phyloP scores from a whole-genome alignment of 164 flowering plant species.

The Hamamelis virginiana region DNA sequence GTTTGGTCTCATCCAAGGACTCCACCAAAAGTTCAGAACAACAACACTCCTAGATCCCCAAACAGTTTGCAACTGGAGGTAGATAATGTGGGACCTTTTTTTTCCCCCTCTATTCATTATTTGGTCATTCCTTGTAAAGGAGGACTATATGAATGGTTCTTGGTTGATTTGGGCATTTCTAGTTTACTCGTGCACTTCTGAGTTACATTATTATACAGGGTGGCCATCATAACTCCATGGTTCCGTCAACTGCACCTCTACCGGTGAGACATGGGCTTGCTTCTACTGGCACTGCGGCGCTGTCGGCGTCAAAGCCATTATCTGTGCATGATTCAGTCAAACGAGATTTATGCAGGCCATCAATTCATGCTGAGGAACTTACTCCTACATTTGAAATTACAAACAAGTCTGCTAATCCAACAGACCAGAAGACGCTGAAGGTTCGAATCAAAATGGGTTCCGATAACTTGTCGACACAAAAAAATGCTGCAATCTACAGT shows the following conservation, averaged over 20 bases:
- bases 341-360: constrained; percentile 17
- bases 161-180: constrained; percentile 4
- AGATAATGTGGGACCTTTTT: neutral
- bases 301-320: constrained; percentile 16
- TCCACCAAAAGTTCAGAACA: constrained; percentile 38
- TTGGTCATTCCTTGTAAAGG: neutral
- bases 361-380: constrained; percentile 25
- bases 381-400: constrained; percentile 29
- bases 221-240: constrained; percentile 24
- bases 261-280: constrained; percentile 28
- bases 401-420: constrained; percentile 25
- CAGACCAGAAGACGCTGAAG: constrained; percentile 69
- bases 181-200: constrained; percentile 2
- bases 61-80: constrained; percentile 47
- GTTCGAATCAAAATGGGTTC: constrained; percentile 78
- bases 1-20: constrained; percentile 42
- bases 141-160: neutral
- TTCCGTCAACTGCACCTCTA: constrained; percentile 28
- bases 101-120: neutral
- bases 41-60: constrained; percentile 34
- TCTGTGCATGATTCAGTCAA: constrained; percentile 19
- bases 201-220: constrained; percentile 29
- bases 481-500: constrained; percentile 77
- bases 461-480: constrained; percentile 50
- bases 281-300: constrained; percentile 19